Conservation (phyloP, 306 rosid species). For the Malus sieversii region DNA sequence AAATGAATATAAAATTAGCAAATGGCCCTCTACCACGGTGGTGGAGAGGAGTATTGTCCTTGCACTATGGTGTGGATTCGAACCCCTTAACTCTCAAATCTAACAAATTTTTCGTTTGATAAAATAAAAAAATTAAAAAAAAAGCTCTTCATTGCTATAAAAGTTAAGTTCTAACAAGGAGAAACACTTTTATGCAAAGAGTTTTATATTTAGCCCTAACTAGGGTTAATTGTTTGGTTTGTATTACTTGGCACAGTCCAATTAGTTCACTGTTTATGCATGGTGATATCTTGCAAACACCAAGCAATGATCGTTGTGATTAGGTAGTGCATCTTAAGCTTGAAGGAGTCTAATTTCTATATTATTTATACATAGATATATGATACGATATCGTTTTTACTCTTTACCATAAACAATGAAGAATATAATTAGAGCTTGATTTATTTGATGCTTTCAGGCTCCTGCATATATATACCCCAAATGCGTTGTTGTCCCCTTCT, state of each 20-base stretch:
- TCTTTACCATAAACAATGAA: background rate
- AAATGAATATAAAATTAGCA: background rate
- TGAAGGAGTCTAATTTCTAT: background rate
- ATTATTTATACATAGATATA: background rate
- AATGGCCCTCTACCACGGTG: too few relatives aligned
- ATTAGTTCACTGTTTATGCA: background rate
- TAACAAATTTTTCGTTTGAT: too few relatives aligned
- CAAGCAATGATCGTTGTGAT: background rate
- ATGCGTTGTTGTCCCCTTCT: conserved; percentile 13
- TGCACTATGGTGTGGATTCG: too few relatives aligned
- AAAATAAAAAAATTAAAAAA: too few relatives aligned
- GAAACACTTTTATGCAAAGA: background rate
- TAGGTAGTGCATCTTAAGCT: background rate
- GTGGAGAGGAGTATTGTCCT: too few relatives aligned
- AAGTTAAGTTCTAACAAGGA: too few relatives aligned
- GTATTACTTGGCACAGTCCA: background rate
- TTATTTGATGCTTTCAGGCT: conserved; percentile 11
- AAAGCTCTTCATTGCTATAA: too few relatives aligned
- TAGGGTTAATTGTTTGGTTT: background rate
- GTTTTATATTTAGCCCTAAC: background rate
- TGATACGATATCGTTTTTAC: background rate
- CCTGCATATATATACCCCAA: background rate
- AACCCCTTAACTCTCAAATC: too few relatives aligned
- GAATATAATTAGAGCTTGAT: background rate
- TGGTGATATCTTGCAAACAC: background rate